A percentile compares a stretch with the other conserved stretches of the same genome.
Evolutionary conservation across 2,329 filamentous ascomycete genomes (phyloP).

Genomic region (Penicillium sp.): DNA sequence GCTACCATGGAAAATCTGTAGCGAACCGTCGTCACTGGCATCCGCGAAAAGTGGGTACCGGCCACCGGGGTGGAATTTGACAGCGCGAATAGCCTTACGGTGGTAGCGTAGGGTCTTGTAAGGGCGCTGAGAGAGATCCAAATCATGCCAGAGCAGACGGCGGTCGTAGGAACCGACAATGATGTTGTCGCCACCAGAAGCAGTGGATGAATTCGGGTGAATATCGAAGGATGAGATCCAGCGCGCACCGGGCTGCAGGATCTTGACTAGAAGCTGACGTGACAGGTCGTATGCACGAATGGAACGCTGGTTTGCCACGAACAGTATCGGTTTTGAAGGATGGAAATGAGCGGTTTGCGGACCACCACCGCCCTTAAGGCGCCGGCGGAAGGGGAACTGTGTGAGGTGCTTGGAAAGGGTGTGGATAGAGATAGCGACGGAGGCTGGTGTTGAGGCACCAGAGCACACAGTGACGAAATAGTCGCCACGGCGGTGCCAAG

Average conservation of each 20-base stretch:
- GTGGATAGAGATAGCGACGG: conserved; percentile 79
- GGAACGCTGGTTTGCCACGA: conserved; percentile 89
- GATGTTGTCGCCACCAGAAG: conserved; percentile 87
- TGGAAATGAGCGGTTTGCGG: conserved; percentile 93
- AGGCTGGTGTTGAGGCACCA: conserved; percentile 47
- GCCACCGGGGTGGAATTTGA: conserved; percentile 78
- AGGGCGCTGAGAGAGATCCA: conserved; percentile 83
- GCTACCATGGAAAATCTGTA: conserved; percentile 96
- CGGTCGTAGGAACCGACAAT: conserved; percentile 94
- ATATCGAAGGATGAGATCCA: conserved; percentile 95
- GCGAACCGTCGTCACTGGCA: conserved; percentile 86
- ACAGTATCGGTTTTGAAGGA: conserved; percentile 86
- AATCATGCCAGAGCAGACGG: conserved; percentile 91
- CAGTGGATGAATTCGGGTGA: conserved; percentile 83
- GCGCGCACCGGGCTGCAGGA: conserved; percentile 85
- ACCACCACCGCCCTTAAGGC: conserved; percentile 66
- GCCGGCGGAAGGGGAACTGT: conserved; percentile 83
- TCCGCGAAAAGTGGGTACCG: conserved; percentile 85
- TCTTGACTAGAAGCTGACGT: conserved; percentile 86
- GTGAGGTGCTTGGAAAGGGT: conserved; percentile 92
- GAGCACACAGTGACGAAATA: conserved; percentile 93
- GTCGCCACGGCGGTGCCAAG: conserved; percentile 91
- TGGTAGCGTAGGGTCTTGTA: conserved; percentile 98
- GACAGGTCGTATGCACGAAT: conserved; percentile 94
- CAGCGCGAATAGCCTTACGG: conserved; percentile 81